Evolutionary conservation across 352 stramenopile genomes (phyloP).

Genomic region (Pythium rishiriense): DNA sequence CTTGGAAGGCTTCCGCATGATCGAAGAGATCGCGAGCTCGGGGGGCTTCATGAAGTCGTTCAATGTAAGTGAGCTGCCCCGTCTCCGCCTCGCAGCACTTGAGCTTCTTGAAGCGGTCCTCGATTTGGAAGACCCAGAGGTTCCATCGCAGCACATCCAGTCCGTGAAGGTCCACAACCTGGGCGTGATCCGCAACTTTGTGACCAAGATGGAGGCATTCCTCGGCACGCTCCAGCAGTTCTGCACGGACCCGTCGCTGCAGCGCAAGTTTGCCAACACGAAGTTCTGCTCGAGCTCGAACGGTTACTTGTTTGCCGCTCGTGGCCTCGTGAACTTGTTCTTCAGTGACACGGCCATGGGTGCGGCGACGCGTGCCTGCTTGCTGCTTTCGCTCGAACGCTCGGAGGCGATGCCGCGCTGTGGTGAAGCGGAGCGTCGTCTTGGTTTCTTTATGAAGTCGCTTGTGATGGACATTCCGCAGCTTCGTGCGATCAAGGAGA

Average conservation of each 20-base stretch:
- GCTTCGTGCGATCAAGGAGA: conserved; percentile 71
- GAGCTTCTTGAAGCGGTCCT: conserved; percentile 82
- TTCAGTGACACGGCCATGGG: conserved; percentile 77
- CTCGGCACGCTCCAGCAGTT: conserved; percentile 68
- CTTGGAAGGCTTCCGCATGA: conserved; percentile 70
- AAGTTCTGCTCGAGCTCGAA: conserved; percentile 82
- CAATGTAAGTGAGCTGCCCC: conserved; percentile 63
- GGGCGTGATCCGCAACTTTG: conserved; percentile 86
- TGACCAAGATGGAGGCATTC: conserved; percentile 84
- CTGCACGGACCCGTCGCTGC: conserved; percentile 57
- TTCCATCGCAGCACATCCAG: conserved; percentile 66
- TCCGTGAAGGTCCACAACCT: conserved; percentile 71
- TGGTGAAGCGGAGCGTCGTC: conserved; percentile 81
- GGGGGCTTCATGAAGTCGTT: conserved; percentile 82
- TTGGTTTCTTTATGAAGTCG: conserved; percentile 88
- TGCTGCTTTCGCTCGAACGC: conserved; percentile 31
- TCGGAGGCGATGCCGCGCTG: conserved; percentile 64
- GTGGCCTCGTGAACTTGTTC: conserved; percentile 77
- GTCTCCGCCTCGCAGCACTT: conserved; percentile 58
- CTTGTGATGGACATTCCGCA: conserved; percentile 83
- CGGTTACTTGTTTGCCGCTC: conserved; percentile 74
- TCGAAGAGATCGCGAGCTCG: conserved; percentile 67
- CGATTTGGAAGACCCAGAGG: conserved; percentile 77
- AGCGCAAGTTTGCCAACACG: conserved; percentile 74
- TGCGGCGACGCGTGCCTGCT: conserved; percentile 44